Evolutionary conservation across 768 basidiomycete species (phyloP), one percentile per base, ranked within the genome.

Genomic region (Paxillus rubicundulus): DNA sequence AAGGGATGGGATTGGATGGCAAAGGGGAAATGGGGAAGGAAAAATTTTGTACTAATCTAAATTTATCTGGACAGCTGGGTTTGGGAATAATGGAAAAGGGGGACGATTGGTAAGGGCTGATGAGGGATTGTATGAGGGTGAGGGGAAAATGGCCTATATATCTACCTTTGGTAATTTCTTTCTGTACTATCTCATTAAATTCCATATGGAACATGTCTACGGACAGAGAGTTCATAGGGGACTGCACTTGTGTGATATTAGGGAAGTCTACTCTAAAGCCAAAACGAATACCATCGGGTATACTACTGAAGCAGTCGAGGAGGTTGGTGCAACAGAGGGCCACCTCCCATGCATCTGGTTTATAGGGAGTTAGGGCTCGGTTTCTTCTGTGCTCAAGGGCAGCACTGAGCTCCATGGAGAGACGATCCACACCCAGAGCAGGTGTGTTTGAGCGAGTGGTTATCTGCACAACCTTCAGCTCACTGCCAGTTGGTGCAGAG

Each of bases 71-170:
- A 3, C 42, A 21, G 2, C 52, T 54, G 2, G 60, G 52, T 42
- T 64, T 64, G 2, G 60, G 62, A n/a, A 57, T 58, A 14, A 63
- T 53, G 28, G 56, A 58, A 3, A 61, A 38, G 3, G 57, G 62
- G 14, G 62, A 61, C 0, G 58, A 48, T 38, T 63, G 60, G 39
- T 58, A 61, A 24, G 54, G 61, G 14, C 63, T 55, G 5, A 64
- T 50, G 4, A 50, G 28, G 1, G 2, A 13, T 45, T 53, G 47
- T 7, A 62, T 36, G 1, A n/a, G 24, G 13, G 16, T 1, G 1
- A 43, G 42, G 0, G 54, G 34, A 30, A 55, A 48, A 0, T 53
- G 63, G 1, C 63, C 59, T 10, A 64, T 14, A 43, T 61, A 64
- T n/a, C 61, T 54, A 14, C 57, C 49, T 38, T 34, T 56, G 5